These are phyloP conservation scores for Lentinula lateritia DNA, from an alignment of 768 basidiomycete genomes.

Conservation along the genomic window DNA sequence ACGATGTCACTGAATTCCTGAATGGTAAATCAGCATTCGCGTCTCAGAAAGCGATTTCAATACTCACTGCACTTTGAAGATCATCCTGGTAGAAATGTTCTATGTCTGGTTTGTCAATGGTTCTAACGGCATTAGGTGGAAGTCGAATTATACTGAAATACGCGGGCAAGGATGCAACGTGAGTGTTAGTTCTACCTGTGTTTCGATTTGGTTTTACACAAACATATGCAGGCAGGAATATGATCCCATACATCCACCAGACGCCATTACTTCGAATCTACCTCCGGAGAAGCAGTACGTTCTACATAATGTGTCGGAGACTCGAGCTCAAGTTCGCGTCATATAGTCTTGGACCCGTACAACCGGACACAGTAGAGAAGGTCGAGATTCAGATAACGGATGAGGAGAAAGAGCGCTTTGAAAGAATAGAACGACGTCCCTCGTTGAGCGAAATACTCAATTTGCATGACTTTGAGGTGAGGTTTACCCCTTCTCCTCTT, in stretches of 20 bases:
- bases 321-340: not conserved
- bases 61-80: constrained; percentile 27
- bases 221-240: constrained; percentile 55
- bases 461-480: constrained; percentile 91
- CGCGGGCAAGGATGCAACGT: constrained; percentile 89
- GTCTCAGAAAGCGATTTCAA: not conserved
- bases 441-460: constrained; percentile 77
- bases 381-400: constrained; percentile 59
- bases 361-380: constrained; percentile 60
- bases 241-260: constrained; percentile 86
- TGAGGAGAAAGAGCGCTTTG: constrained; percentile 65
- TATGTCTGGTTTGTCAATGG: constrained; percentile 1
- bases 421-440: constrained; percentile 59
- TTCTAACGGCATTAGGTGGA: constrained; percentile 45
- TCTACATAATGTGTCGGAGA: not conserved
- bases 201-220: not conserved
- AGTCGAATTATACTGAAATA: constrained; percentile 83
- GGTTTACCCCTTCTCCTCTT: constrained; percentile 7
- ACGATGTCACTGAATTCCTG: constrained; percentile 76
- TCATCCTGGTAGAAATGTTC: constrained; percentile 47
- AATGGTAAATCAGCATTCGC: constrained; percentile 39
- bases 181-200: constrained; percentile 20
- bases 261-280: constrained; percentile 70
- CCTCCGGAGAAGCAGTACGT: constrained; percentile 81
- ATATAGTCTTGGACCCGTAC: constrained; percentile 63